A percentile compares a stretch with the other conserved stretches of the same genome.
These are phyloP conservation scores for Flaveria linearis DNA, from an alignment of 129 eudicot species.

Conservation along the genomic window DNA sequence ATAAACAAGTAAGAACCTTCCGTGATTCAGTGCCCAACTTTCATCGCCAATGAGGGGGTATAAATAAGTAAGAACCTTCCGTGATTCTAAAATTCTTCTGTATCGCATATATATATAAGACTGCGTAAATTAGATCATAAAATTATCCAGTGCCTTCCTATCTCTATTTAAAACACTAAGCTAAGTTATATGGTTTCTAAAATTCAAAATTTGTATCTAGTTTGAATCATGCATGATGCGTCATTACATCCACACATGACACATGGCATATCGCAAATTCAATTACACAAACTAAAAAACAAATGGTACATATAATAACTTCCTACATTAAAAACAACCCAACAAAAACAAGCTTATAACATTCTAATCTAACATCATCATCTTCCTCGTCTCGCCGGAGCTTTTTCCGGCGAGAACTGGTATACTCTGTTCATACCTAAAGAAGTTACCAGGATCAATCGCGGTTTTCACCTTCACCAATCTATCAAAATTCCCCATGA, in stretches of 20 bases:
- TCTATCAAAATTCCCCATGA: slow-evolving; percentile 44
- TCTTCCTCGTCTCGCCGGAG: slow-evolving; percentile 23
- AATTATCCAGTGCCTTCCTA: too few species aligned
- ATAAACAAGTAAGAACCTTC: too few species aligned
- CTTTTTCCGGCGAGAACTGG: slow-evolving; percentile 25
- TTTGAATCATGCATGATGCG: background rate
- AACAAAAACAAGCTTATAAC: background rate
- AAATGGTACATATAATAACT: slow-evolving; percentile 10
- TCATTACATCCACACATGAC: background rate
- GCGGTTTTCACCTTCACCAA: slow-evolving; percentile 50
- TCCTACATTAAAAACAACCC: background rate
- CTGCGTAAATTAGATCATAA: too few species aligned
- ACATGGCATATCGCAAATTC: background rate
- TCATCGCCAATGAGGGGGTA: too few species aligned
- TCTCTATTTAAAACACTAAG: too few species aligned
- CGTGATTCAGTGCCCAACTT: too few species aligned
- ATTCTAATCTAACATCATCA: slow-evolving; percentile 3
- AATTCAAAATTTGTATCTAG: background rate
- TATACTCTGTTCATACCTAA: slow-evolving; percentile 44
- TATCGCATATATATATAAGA: too few species aligned
- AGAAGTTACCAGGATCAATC: slow-evolving; percentile 50
- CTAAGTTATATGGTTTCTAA: too few species aligned
- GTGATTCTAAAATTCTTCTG: too few species aligned
- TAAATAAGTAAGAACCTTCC: too few species aligned
- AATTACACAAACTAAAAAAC: background rate